Conservation (phyloP, 148 eudicot species). For the Persicaria maculosa region DNA sequence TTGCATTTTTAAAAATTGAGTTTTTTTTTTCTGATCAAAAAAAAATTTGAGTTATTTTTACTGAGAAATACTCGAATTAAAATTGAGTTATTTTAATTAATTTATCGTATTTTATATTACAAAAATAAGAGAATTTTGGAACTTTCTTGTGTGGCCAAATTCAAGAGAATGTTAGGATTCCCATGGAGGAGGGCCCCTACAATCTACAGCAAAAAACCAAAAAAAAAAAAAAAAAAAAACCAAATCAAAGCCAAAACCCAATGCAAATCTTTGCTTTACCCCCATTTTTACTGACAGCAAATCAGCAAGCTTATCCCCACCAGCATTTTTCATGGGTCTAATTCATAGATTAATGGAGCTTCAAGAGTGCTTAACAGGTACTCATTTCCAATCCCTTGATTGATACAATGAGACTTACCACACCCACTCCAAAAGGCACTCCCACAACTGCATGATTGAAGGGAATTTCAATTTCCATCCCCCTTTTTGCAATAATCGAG, state of each 20-base stretch:
- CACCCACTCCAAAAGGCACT: constrained; percentile 12
- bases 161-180: constrained; percentile 55
- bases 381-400: not conserved
- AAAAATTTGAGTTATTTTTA: too few species aligned
- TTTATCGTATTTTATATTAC: too few species aligned
- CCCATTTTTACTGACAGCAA: constrained; percentile 1
- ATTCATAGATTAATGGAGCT: constrained; percentile 1
- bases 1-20: too few species aligned
- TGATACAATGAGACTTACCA: not conserved
- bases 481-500: constrained; percentile 24
- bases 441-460: constrained; percentile 49
- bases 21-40: too few species aligned
- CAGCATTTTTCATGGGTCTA: not conserved
- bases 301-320: not conserved
- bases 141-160: constrained; percentile 36
- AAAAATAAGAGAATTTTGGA: constrained; percentile 18
- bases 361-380: constrained; percentile 11
- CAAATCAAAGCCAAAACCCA: constrained; percentile 5
- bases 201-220: constrained; percentile 4
- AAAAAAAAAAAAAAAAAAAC: too few species aligned
- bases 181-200: constrained; percentile 12
- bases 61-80: too few species aligned
- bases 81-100: too few species aligned
- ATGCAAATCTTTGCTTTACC: not conserved
- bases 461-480: constrained; percentile 22